Evolutionary conservation across 805 yeast genomes (phyloP).

Genomic region (Metschnikowia baotianmanensis): DNA sequence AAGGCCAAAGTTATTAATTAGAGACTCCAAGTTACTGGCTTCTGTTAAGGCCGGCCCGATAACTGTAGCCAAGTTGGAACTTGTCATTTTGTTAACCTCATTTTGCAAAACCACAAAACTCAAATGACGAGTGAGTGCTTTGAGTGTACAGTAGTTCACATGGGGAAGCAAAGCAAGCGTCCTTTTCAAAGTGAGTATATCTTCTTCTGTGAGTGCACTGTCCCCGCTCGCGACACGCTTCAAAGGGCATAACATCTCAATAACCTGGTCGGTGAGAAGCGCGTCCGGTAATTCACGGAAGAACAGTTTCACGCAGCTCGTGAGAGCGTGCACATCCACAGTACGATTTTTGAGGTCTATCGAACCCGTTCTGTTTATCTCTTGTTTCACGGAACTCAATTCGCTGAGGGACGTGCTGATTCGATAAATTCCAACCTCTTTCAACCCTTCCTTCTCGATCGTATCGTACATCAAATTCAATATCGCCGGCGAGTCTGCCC

Average conservation of each 20-base stretch:
- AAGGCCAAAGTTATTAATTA: conserved; percentile 50
- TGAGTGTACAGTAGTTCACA: conserved; percentile 65
- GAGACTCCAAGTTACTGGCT: conserved; percentile 47
- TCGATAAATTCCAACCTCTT: conserved; percentile 89
- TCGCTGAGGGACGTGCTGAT: conserved; percentile 53
- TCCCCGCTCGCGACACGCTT: conserved; percentile 23
- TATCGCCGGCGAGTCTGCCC: conserved; percentile 58
- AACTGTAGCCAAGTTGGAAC: conserved; percentile 87
- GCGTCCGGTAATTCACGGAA: conserved; percentile 88
- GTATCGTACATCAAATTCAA: conserved; percentile 65
- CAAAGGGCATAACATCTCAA: conserved; percentile 52
- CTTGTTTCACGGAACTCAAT: conserved; percentile 40
- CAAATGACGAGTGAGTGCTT: conserved; percentile 67
- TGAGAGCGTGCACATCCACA: conserved; percentile 81
- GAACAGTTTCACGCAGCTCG: conserved; percentile 82
- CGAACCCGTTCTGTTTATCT: conserved; percentile 47
- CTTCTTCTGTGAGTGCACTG: conserved; percentile 3
- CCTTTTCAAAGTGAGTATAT: conserved; percentile 21
- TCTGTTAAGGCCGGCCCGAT: conserved; percentile 65
- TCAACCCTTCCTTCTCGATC: conserved; percentile 82
- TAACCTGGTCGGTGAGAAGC: conserved; percentile 62
- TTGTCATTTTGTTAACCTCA: conserved; percentile 77
- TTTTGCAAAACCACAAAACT: conserved; percentile 63
- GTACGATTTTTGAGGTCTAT: conserved; percentile 47
- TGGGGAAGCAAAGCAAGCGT: conserved; percentile 52